These are phyloP conservation scores for Aspergillus nidulans DNA, from an alignment of 495 filamentous ascomycete species.

Conservation along the genomic window DNA sequence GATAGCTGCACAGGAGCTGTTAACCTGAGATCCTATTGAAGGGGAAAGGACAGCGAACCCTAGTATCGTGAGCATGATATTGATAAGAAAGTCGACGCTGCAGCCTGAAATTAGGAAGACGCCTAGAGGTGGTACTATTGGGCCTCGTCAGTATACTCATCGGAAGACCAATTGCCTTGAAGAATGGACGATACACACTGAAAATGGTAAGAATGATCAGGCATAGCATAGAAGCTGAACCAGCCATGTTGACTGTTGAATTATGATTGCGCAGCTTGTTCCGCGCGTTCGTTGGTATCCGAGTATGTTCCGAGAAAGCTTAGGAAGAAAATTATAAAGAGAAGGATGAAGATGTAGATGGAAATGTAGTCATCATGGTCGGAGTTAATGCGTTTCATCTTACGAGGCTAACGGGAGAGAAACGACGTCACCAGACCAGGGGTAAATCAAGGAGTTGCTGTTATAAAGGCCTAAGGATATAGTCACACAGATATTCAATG, in stretches of 20 bases:
- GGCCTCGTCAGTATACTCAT: not conserved
- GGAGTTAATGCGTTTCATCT: constrained; percentile 30
- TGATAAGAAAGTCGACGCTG: constrained; percentile 60
- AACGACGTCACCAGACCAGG: constrained; percentile 16
- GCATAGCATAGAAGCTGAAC: constrained; percentile 35
- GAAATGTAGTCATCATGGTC: constrained; percentile 26
- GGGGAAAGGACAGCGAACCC: constrained; percentile 41
- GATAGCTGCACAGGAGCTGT: constrained; percentile 44
- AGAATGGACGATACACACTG: constrained; percentile 33
- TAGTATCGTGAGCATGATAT: constrained; percentile 57
- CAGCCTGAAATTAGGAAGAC: constrained; percentile 61
- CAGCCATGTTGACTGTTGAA: constrained; percentile 23
- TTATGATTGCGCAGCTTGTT: constrained; percentile 3
- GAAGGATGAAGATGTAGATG: constrained; percentile 31
- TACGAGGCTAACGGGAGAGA: constrained; percentile 14
- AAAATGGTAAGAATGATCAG: constrained; percentile 58
- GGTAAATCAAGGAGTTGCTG: not conserved
- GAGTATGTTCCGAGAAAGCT: constrained; percentile 29
- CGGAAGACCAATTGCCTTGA: too few species aligned
- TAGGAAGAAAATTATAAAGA: constrained; percentile 26
- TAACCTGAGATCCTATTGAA: not conserved
- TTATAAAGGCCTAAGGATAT: not conserved
- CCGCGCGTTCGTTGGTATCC: constrained; percentile 14
- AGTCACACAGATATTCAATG: not conserved
- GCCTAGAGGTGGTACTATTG: constrained; percentile 58